Base-by-base conservation (phyloP, 164 flowering plant species). In the Stephania yunnanensis region DNA sequence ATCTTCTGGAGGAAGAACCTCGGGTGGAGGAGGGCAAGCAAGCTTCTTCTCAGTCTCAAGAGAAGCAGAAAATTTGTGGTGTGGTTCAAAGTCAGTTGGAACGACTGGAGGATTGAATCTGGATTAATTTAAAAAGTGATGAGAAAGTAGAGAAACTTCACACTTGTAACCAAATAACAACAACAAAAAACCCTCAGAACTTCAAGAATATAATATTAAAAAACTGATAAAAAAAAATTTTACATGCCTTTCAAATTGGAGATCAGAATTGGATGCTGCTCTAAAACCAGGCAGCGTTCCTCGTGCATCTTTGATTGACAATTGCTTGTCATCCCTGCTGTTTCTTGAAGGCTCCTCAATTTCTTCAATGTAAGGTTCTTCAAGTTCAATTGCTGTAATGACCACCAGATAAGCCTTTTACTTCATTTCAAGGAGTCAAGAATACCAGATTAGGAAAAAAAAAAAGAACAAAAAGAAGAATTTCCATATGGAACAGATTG, bases 51-150 rank as follows among this genome's bases (percentile, higher is more conserved):
- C 85, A 55, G 69, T 69, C 72, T 87, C 89, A 74, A 84, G 89
- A 70, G 94, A 89, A 61, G 87, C 84, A 68, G 86, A 70, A 82
- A 93, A 95, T 72, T 83, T 88, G 80, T 93, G 97, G 72, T 77
- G 80, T 25, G 98, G 91, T 69, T 86, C 85, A 87, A 89, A 95
- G 77, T 84, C 93, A 78, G 79, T 83, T 11, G 96, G 98, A 84
- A 95, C 82, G 29, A 81, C 82, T n/a, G 98, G 99, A 80, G 97
- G 94, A 74, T 86, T 81, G 79, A 85, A 95, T 84, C 99, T 95
- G 89, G 30, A 78, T n/a, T 22, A 80, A 67, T 12, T 69, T 29
- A 22, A 65, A 48, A 63, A 31, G 9, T 10, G 45, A 17, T 31
- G 75, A 20, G 25, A 36, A 63, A 36, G 73, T 8, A n/a, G 61